These are phyloP conservation scores for Discostella stelligera DNA, from an alignment of 352 stramenopile genomes.

Conservation along the genomic window DNA sequence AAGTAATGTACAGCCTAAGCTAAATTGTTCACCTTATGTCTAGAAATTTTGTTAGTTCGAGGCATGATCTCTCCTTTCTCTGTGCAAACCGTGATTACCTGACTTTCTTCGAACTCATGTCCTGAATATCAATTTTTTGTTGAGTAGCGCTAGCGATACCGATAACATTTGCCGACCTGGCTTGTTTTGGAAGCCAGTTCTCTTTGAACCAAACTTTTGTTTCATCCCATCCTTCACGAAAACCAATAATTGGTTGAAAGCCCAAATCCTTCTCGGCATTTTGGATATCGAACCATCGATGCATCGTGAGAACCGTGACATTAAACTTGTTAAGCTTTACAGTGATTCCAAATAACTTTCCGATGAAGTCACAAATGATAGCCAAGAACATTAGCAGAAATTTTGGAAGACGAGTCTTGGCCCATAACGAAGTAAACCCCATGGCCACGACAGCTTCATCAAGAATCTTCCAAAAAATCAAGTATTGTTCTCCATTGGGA, in stretches of 20 bases:
- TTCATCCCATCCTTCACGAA: slow-evolving; percentile 84
- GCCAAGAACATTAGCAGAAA: slow-evolving; percentile 82
- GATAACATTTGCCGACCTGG: slow-evolving; percentile 28
- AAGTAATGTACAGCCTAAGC: slow-evolving; percentile 7
- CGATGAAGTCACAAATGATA: slow-evolving; percentile 79
- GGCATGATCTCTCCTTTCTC: neutral
- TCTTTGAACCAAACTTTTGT: slow-evolving; percentile 87
- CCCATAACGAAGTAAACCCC: slow-evolving; percentile 83
- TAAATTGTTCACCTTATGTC: neutral
- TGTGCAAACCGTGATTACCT: slow-evolving; percentile 2
- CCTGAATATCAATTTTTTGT: slow-evolving; percentile 62
- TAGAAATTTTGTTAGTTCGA: neutral
- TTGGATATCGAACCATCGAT: slow-evolving; percentile 87
- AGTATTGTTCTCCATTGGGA: slow-evolving; percentile 62
- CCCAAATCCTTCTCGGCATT: slow-evolving; percentile 84
- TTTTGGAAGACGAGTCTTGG: slow-evolving; percentile 83
- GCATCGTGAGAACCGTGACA: slow-evolving; percentile 88
- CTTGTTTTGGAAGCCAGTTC: slow-evolving; percentile 83
- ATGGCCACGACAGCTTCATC: slow-evolving; percentile 83
- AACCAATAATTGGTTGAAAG: slow-evolving; percentile 85
- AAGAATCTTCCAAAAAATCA: slow-evolving; percentile 86
- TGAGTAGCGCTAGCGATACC: slow-evolving; percentile 46
- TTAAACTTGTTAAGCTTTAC: slow-evolving; percentile 87
- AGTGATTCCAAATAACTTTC: slow-evolving; percentile 64
- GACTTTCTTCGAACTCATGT: slow-evolving; percentile 45